A percentile compares a stretch with the other conserved stretches of the same genome.
These are phyloP conservation scores for Rhodotorula graminis DNA, from an alignment of 768 basidiomycete species.

Conservation along the genomic window DNA sequence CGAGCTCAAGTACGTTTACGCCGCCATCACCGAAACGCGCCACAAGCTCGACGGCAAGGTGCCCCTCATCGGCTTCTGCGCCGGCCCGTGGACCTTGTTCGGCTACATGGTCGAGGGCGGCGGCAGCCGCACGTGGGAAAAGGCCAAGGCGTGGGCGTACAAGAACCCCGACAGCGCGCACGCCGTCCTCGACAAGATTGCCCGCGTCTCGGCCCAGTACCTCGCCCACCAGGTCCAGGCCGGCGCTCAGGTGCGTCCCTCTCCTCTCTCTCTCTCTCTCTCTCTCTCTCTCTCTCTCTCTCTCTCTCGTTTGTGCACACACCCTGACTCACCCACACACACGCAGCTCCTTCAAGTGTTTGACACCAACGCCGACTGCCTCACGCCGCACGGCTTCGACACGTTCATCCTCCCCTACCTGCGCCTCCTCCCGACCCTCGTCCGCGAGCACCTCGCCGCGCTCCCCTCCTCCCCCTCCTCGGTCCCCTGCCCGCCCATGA, in stretches of 20 bases:
- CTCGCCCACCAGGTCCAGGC: conserved; percentile 89
- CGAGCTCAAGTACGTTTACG: conserved; percentile 84
- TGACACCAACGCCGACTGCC: conserved; percentile 91
- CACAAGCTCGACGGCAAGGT: conserved; percentile 76
- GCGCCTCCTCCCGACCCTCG: conserved; percentile 63
- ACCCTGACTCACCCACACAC: neutral
- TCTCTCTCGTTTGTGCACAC: no score
- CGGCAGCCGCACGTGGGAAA: conserved; percentile 80
- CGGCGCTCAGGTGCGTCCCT: conserved; percentile 78
- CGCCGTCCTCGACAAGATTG: conserved; percentile 68
- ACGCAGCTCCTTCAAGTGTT: conserved; percentile 87
- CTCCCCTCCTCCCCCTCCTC: conserved; percentile 41
- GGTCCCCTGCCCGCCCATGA: conserved; percentile 69
- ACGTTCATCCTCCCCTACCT: conserved; percentile 78
- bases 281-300: no score
- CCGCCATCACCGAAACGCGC: conserved; percentile 81
- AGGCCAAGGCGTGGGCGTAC: conserved; percentile 91
- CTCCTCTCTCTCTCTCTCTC: neutral
- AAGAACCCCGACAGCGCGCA: conserved; percentile 79
- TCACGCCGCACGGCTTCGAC: conserved; percentile 79
- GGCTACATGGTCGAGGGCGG: conserved; percentile 98
- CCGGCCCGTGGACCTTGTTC: conserved; percentile 97
- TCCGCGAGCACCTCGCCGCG: conserved; percentile 58
- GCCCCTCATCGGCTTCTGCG: conserved; percentile 93
- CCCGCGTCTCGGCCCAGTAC: conserved; percentile 83